These are phyloP conservation scores for Chalciporus pseudorubinellus DNA, from an alignment of 768 basidiomycete genomes.

Conservation along the genomic window DNA sequence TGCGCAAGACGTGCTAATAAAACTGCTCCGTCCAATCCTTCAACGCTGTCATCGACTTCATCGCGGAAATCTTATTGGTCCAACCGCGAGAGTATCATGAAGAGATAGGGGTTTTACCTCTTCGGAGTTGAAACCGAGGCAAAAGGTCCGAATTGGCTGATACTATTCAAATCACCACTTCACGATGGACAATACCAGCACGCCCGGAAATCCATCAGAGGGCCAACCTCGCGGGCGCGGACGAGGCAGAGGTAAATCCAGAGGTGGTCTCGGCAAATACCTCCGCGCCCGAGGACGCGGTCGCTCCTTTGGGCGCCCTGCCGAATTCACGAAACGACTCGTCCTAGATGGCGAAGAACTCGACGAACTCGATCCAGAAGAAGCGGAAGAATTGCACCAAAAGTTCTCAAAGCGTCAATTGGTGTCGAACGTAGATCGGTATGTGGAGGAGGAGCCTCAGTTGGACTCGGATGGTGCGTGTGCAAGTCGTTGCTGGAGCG, in stretches of 20 bases:
- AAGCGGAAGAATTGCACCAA: slow-evolving; percentile 42
- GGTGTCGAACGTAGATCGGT: slow-evolving; percentile 71
- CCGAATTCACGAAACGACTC: slow-evolving; percentile 59
- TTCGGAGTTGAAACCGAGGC: not conserved
- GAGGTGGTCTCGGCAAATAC: slow-evolving; percentile 73
- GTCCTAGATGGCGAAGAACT: slow-evolving; percentile 56
- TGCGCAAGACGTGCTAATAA: no score
- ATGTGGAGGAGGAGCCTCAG: slow-evolving; percentile 66
- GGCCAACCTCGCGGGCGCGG: slow-evolving; percentile 36
- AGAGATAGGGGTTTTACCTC: not conserved
- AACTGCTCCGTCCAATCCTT: no score
- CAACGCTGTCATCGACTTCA: no score
- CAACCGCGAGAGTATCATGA: no score
- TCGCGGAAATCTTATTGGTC: no score
- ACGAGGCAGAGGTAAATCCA: slow-evolving; percentile 53
- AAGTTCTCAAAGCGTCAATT: slow-evolving; percentile 61
- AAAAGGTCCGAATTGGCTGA: not conserved
- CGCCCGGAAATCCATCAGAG: slow-evolving; percentile 9
- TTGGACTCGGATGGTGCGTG: slow-evolving; percentile 65
- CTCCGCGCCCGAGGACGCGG: slow-evolving; percentile 69
- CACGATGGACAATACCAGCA: slow-evolving; percentile 12
- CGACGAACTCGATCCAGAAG: slow-evolving; percentile 41
- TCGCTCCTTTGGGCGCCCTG: slow-evolving; percentile 56
- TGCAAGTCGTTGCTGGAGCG: not conserved
- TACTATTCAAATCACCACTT: no score